A percentile compares a stretch with the other conserved stretches of the same genome.
These are phyloP conservation scores for Exserohilum rostratum DNA, from an alignment of 2,329 filamentous ascomycete species.

Conservation along the genomic window DNA sequence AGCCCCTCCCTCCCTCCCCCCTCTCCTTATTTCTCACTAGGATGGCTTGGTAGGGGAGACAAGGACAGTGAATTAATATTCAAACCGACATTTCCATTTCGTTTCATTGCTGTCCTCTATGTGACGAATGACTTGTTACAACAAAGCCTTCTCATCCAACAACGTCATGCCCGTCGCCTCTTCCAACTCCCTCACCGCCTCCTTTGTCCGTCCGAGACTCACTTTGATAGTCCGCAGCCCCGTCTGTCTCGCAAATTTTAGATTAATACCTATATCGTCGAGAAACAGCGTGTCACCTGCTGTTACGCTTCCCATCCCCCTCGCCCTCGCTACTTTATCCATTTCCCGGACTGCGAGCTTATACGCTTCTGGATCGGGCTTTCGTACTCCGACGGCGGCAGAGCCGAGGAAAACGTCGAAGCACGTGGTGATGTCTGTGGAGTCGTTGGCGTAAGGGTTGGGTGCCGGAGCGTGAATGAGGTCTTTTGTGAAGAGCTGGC, in stretches of 20 bases:
- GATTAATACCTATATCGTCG: conserved; percentile 92
- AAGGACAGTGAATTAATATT: too few relatives aligned
- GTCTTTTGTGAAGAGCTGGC: conserved; percentile 48
- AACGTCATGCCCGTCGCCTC: conserved; percentile 71
- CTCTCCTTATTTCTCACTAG: too few relatives aligned
- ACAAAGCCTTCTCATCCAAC: conserved; percentile 52
- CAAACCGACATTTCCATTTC: too few relatives aligned
- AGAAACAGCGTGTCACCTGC: conserved; percentile 80
- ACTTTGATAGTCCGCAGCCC: conserved; percentile 90
- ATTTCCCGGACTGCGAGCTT: conserved; percentile 71
- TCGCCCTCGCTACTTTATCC: conserved; percentile 65
- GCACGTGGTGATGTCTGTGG: conserved; percentile 62
- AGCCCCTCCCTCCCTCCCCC: too few relatives aligned
- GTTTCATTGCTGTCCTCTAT: too few relatives aligned
- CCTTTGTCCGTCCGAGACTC: conserved; percentile 73
- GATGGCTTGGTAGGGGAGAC: too few relatives aligned
- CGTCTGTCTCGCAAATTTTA: conserved; percentile 75
- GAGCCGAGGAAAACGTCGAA: conserved; percentile 91
- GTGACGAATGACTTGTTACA: too few relatives aligned
- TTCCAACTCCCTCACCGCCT: conserved; percentile 85
- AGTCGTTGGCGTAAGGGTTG: conserved; percentile 35
- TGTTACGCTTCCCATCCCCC: conserved; percentile 60
- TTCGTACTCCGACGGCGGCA: conserved; percentile 84
- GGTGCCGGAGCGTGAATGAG: conserved; percentile 31
- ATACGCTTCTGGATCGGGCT: conserved; percentile 86